Conservation (phyloP, 768 basidiomycete species). For the Boletus reticulatus region DNA sequence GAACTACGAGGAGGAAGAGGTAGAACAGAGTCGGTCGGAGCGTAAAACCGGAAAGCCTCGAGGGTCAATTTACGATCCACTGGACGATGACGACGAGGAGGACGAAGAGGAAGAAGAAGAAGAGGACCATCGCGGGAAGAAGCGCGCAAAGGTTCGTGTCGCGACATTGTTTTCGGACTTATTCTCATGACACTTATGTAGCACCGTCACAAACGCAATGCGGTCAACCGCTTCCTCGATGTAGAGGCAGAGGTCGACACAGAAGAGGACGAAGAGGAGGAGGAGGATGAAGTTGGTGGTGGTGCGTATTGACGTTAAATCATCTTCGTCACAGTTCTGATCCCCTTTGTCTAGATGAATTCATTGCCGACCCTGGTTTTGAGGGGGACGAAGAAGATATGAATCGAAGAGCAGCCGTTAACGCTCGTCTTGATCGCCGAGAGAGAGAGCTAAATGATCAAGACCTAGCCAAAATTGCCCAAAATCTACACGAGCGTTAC, state of each 20-base stretch:
- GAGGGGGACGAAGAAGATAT: constrained; percentile 67
- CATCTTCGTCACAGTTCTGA: constrained; percentile 8
- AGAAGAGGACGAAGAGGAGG: constrained; percentile 94
- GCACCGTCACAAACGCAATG: constrained; percentile 65
- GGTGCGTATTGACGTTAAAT: constrained; percentile 32
- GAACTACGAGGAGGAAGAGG: constrained; percentile 41
- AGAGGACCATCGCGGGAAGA: constrained; percentile 45
- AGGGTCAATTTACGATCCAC: constrained; percentile 34
- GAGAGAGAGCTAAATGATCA: constrained; percentile 73
- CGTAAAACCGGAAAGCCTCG: constrained; percentile 24
- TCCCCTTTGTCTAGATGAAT: constrained; percentile 48
- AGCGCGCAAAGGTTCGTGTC: constrained; percentile 57
- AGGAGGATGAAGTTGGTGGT: constrained; percentile 70
- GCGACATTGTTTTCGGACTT: not conserved
- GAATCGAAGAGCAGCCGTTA: constrained; percentile 50
- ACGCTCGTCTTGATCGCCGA: constrained; percentile 68
- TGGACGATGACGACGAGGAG: constrained; percentile 46
- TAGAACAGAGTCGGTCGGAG: constrained; percentile 21
- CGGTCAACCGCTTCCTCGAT: constrained; percentile 86
- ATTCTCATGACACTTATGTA: constrained; percentile 22
- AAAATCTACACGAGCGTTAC: constrained; percentile 77
- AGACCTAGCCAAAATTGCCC: constrained; percentile 83
- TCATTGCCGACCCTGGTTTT: constrained; percentile 58
- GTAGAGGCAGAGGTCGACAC: constrained; percentile 95
- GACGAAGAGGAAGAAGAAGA: constrained; percentile 62